phyloP scores from a whole-genome alignment of 2,329 filamentous ascomycete genomes.

The Diaporthe vaccinii region DNA sequence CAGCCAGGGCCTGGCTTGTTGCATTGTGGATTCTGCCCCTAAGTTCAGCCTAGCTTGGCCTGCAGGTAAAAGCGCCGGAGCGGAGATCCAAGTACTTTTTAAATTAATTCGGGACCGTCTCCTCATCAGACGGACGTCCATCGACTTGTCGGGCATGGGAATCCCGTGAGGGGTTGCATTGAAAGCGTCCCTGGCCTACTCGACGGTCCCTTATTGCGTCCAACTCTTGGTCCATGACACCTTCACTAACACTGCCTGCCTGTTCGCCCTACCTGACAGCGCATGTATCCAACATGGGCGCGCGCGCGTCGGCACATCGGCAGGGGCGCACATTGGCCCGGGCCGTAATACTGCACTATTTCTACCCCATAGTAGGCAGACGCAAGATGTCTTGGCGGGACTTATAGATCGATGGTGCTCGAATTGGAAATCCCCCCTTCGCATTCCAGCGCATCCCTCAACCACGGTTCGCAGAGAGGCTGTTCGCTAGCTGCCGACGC shows the following conservation, averaged over 20 bases:
- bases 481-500: conserved; percentile 19
- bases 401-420: conserved; percentile 15
- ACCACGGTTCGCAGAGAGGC: conserved; percentile 19
- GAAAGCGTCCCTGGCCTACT: not conserved
- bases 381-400: conserved; percentile 14
- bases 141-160: conserved; percentile 21
- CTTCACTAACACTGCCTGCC: not conserved
- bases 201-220: conserved; percentile 11
- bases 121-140: conserved; percentile 3
- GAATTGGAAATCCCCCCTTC: conserved; percentile 6
- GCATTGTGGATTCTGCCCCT: conserved; percentile 11
- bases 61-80: conserved; percentile 29
- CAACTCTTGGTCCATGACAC: conserved; percentile 23
- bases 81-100: conserved; percentile 26
- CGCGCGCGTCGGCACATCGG: conserved; percentile 21
- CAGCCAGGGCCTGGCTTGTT: conserved; percentile 14
- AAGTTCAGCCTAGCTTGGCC: conserved; percentile 18
- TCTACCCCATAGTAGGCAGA: not conserved
- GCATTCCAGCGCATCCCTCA: not conserved
- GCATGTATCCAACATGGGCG: not conserved
- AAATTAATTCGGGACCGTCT: conserved; percentile 31
- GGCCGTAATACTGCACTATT: not conserved
- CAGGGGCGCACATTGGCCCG: conserved; percentile 16
- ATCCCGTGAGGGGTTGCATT: conserved; percentile 29
- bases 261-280: not conserved